Evolutionary conservation across 2,329 filamentous ascomycete genomes (phyloP).

Genomic region (Zasmidium angulare): DNA sequence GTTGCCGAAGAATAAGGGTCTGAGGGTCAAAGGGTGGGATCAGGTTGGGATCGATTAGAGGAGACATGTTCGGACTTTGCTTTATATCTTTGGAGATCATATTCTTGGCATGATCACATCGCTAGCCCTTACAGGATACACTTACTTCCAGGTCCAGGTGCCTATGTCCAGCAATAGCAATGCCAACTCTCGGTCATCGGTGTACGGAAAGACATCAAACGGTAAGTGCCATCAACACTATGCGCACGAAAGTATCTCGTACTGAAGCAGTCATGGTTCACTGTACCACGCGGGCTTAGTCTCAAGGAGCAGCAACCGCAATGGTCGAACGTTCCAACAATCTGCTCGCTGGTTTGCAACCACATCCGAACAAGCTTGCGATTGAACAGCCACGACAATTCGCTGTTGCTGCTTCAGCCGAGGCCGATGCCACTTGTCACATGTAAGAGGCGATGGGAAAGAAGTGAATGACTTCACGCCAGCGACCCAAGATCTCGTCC

Average conservation of each 20-base stretch:
- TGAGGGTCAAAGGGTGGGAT: conserved; percentile 36
- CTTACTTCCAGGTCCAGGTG: too few species aligned
- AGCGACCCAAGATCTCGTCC: neutral
- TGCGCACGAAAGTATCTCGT: too few species aligned
- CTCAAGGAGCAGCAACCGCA: too few species aligned
- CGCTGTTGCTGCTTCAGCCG: neutral
- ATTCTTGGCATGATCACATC: too few species aligned
- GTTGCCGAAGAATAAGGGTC: conserved; percentile 30
- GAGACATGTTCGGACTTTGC: neutral
- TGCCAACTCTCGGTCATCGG: too few species aligned
- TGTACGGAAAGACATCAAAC: too few species aligned
- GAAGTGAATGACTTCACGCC: neutral
- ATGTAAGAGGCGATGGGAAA: neutral
- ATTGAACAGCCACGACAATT: neutral
- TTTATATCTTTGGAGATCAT: too few species aligned
- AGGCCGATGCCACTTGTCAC: neutral
- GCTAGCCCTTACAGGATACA: too few species aligned
- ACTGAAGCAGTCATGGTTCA: too few species aligned
- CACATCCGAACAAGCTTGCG: neutral
- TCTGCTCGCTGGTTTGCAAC: neutral
- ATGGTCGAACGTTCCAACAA: neutral
- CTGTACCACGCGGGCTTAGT: too few species aligned
- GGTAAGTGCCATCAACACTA: too few species aligned
- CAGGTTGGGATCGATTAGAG: conserved; percentile 35
- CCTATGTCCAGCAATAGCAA: too few species aligned